Evolutionary conservation across 2,329 filamentous ascomycete genomes (phyloP).

Genomic region (Diaporthe humulicola): DNA sequence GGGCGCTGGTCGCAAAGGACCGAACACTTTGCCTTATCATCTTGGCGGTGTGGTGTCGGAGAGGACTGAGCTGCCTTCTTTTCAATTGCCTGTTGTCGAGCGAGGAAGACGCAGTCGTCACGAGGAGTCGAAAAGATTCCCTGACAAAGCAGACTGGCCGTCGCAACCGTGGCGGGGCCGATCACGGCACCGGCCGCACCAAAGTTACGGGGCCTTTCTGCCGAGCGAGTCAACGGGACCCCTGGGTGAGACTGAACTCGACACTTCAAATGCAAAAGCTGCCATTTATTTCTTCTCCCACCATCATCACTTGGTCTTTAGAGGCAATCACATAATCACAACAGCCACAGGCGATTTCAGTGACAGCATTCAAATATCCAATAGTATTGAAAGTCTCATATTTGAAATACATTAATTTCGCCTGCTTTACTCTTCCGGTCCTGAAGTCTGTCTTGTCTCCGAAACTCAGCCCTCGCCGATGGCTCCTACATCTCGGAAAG

Average conservation of each 20-base stretch:
- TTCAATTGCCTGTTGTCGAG: background rate
- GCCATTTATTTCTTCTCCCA: background rate
- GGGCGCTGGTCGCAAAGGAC: constrained; percentile 74
- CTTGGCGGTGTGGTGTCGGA: constrained; percentile 39
- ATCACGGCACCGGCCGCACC: constrained; percentile 27
- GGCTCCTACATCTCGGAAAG: no score
- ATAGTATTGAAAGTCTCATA: background rate
- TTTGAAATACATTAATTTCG: no score
- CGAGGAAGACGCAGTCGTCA: background rate
- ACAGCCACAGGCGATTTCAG: background rate
- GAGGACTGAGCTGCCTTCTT: background rate
- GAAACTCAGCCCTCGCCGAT: background rate
- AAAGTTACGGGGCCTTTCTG: background rate
- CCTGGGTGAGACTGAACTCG: background rate
- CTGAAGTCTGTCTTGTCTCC: no score
- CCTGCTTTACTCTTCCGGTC: no score
- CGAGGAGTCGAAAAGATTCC: constrained; percentile 2
- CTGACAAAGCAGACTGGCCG: constrained; percentile 9
- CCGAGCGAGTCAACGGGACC: constrained; percentile 6
- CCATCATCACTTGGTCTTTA: background rate
- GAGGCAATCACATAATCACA: no score
- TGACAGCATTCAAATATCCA: background rate
- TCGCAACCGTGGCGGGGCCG: constrained; percentile 30
- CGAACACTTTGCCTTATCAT: constrained; percentile 81
- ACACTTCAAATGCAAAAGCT: background rate